Conservation (phyloP, 2,329 filamentous ascomycete genomes). For the Pseudogymnoascus pannorum region DNA sequence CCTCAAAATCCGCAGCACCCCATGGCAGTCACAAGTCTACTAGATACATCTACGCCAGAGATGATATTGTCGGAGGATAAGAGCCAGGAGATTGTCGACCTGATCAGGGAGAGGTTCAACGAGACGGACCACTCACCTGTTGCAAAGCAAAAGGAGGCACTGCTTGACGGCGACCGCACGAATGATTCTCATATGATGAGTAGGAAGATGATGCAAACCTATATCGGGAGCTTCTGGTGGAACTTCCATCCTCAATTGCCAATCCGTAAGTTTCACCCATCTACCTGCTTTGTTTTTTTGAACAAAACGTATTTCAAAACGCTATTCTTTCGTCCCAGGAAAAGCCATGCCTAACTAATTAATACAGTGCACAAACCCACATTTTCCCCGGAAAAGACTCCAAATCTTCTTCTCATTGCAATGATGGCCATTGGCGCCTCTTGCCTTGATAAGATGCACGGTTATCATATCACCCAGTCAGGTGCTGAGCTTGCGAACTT, state of each 20-base stretch:
- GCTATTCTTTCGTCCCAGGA: background rate
- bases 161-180: slow-evolving; percentile 71
- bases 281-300: background rate
- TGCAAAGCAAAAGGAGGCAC: slow-evolving; percentile 65
- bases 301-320: background rate
- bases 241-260: slow-evolving; percentile 93
- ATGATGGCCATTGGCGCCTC: slow-evolving; percentile 92
- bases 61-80: slow-evolving; percentile 81
- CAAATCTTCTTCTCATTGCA: slow-evolving; percentile 73
- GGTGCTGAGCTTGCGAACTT: slow-evolving; percentile 85
- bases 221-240: slow-evolving; percentile 88
- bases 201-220: slow-evolving; percentile 90
- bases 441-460: slow-evolving; percentile 77
- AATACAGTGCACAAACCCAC: slow-evolving; percentile 72
- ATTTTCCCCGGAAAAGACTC: slow-evolving; percentile 80
- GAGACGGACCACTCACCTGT: slow-evolving; percentile 69
- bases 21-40: slow-evolving; percentile 81
- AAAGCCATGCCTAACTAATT: background rate
- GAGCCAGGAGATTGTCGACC: slow-evolving; percentile 71
- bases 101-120: slow-evolving; percentile 75
- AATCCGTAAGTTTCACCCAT: slow-evolving; percentile 42
- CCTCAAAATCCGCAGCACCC: slow-evolving; percentile 61
- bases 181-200: slow-evolving; percentile 63
- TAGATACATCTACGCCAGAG: slow-evolving; percentile 74
- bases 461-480: slow-evolving; percentile 62